Evolutionary conservation across 1,139 yeast genomes (phyloP), one percentile per base, ranked within the genome.

Genomic region (Yamadazyma sp.): DNA sequence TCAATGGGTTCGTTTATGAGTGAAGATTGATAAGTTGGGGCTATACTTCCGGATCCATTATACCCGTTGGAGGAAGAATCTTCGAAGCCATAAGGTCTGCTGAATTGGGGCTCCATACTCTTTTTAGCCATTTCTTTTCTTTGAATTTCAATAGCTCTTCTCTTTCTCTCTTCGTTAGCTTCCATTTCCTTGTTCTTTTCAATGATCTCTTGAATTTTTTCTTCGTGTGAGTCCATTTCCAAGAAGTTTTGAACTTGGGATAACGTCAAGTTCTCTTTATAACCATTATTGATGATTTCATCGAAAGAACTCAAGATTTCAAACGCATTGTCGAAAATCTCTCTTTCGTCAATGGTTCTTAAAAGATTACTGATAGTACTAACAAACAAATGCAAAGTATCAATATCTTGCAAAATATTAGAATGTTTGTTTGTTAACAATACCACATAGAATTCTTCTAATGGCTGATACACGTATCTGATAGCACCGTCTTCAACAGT

Each of bases 201-300:
- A 55, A 94, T 92, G 59, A 92, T 91, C 62, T 94, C 98, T 70
- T 92, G 98, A 56, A 94, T 91, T 72, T 88, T 91, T 66, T 94
- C 99, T 66, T 94, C 98, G 59, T 92, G 98, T 30, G 96, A 86
- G 65, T 94, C 98, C 98, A 94, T 92, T 60, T 89, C 94, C 66
- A 94, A 73, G 66, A 87, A 92, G 12, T 95, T 87, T 61, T 81
- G 82, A 48, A 94, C 88, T 69, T 92, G 98, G 41, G 82, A 66
- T 50, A 86, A 62, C 1, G 94, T 81, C 51, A 92, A 71, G 62
- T 88, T 87, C 62, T 94, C 99, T 54, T 88, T 82, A 69, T 84
- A 89, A 12, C 98, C 99, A 65, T 87, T 73, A 41, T 82, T 82
- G 51, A 92, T 81, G 43, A 92, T 87, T 65, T 94, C 98, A 62